These are phyloP conservation scores for Blastobotrys chiropterorum DNA, from an alignment of 805 yeast species.

Conservation along the genomic window DNA sequence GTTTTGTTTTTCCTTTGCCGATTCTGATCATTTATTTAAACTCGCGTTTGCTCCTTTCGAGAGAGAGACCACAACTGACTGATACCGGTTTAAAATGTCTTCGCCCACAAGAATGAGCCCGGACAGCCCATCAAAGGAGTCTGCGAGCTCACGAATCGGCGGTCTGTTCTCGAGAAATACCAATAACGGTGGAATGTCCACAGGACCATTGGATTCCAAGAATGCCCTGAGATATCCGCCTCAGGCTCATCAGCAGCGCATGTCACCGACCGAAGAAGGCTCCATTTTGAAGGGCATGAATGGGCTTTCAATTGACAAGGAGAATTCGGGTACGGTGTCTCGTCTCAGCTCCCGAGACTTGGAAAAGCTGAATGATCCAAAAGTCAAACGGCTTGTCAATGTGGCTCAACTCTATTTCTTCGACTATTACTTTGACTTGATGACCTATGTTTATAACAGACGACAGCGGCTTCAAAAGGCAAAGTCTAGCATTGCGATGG, in stretches of 20 bases:
- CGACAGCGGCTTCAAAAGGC: slow-evolving; percentile 76
- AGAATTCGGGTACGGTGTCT: slow-evolving; percentile 4
- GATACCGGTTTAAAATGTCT: too few species aligned
- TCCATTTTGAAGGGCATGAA: slow-evolving; percentile 18
- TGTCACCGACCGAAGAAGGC: slow-evolving; percentile 14
- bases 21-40: neutral
- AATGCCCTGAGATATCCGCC: slow-evolving; percentile 23
- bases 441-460: slow-evolving; percentile 84
- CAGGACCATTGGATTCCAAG: slow-evolving; percentile 30
- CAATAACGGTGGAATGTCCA: slow-evolving; percentile 50
- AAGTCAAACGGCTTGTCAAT: slow-evolving; percentile 78
- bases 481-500: slow-evolving; percentile 38
- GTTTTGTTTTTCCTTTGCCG: neutral
- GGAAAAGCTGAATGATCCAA: slow-evolving; percentile 52
- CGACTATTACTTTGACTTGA: slow-evolving; percentile 93
- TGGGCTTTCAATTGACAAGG: slow-evolving; percentile 8
- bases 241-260: neutral
- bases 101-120: neutral
- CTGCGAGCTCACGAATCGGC: neutral
- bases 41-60: neutral
- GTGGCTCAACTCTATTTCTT: slow-evolving; percentile 91
- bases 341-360: slow-evolving; percentile 18
- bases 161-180: neutral
- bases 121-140: neutral
- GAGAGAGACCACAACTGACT: too few species aligned